Conservation (phyloP, 164 flowering plant species). For the Echeveria elegans region DNA sequence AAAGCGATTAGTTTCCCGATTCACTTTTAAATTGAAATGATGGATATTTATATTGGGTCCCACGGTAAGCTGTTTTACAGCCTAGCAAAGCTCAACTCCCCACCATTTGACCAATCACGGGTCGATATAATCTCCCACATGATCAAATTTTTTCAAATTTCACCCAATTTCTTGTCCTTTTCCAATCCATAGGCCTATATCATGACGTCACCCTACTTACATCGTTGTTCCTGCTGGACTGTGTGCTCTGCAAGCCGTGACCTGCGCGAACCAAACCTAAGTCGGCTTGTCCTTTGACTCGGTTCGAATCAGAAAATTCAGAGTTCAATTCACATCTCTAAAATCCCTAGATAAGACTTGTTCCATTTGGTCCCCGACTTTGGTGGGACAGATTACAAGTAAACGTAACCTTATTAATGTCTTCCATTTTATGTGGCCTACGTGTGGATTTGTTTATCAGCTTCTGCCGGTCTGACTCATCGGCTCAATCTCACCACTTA, state of each 20-base stretch:
- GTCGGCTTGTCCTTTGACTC: not conserved
- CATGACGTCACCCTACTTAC: not conserved
- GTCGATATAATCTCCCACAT: not conserved
- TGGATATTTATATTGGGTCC: no score
- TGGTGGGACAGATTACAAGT: not conserved
- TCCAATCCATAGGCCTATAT: not conserved
- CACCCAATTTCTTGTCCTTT: not conserved
- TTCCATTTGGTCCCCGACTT: constrained; percentile 1
- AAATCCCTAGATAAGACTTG: not conserved
- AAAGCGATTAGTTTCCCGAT: no score
- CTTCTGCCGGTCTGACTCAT: constrained; percentile 1
- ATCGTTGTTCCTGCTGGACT: not conserved
- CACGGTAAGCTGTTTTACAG: not conserved
- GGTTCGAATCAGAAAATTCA: not conserved
- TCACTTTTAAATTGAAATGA: no score
- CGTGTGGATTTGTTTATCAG: not conserved
- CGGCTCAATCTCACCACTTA: not conserved
- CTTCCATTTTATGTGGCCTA: not conserved
- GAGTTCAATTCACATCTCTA: not conserved
- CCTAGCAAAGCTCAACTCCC: not conserved
- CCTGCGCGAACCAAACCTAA: not conserved
- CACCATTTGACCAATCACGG: constrained; percentile 7
- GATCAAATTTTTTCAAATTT: not conserved
- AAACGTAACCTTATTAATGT: not conserved
- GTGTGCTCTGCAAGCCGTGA: constrained; percentile 1